Percentiles rank a stretch among this genome's conserved stretches.
These are phyloP conservation scores for Aspergillus pseudoglaucus DNA, from an alignment of 2,329 filamentous ascomycete species.

Conservation along the genomic window DNA sequence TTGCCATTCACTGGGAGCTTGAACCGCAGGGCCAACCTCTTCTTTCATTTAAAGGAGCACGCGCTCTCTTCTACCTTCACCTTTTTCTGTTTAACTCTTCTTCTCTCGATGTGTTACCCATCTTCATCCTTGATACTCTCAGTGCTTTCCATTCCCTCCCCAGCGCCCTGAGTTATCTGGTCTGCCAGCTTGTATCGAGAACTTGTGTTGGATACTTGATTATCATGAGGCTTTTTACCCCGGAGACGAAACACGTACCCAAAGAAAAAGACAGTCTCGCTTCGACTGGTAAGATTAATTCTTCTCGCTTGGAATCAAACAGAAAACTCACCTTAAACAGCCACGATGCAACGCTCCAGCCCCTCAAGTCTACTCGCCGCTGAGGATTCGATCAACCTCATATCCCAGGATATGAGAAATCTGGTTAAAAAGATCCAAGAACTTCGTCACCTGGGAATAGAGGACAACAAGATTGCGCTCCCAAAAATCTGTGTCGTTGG, in stretches of 20 bases:
- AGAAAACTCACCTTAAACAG: neutral
- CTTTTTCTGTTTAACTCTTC: neutral
- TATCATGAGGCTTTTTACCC: neutral
- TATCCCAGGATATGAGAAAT: slow-evolving; percentile 29
- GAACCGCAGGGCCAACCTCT: neutral
- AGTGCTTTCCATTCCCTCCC: neutral
- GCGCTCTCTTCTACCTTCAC: neutral
- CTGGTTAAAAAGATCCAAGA: slow-evolving; percentile 44
- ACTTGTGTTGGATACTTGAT: too few species aligned
- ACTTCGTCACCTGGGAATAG: slow-evolving; percentile 66
- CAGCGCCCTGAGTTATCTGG: neutral
- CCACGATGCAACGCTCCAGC: slow-evolving; percentile 1
- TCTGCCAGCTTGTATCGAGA: neutral
- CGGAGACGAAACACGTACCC: neutral
- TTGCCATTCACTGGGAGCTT: neutral
- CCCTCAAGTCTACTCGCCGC: neutral
- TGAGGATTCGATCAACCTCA: slow-evolving; percentile 18
- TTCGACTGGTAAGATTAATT: neutral
- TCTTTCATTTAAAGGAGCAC: neutral
- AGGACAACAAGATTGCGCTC: slow-evolving; percentile 58
- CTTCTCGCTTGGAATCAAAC: neutral
- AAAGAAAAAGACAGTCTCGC: neutral
- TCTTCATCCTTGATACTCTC: neutral
- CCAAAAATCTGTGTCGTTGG: slow-evolving; percentile 79
- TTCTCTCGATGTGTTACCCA: neutral